Base-by-base conservation (phyloP, 75 land plant species). In the Larix kaempferi region DNA sequence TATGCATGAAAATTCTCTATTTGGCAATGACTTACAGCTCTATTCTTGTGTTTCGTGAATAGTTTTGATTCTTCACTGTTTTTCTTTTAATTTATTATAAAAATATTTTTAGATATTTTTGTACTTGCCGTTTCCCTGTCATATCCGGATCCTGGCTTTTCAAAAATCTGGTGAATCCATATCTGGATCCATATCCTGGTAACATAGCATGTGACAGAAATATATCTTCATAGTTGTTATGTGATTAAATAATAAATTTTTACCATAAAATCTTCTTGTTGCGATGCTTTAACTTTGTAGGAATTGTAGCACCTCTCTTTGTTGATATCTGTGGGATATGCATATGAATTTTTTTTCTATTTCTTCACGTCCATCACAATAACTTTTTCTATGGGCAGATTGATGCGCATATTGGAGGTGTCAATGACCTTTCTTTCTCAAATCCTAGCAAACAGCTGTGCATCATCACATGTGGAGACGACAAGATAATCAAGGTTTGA, bases 381-480 rank as follows among this genome's bases (percentile, higher is more conserved):
- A 39, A 7, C 1, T 19, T 41, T 55, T 56, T 66, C 19, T 44
- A 26, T 79, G 1, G 67, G 14, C 82, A 95, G 98, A 91, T 95
- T 85, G 98, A 95, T 77, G 98, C 98, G 74, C 98, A 95, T 83
- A 85, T 67, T 59, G 98, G 98, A 59, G 91, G 91, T 81, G 98
- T 95, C 59, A 95, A 95, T 79, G 97, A 96, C 79, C 84, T 96
- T 84, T 97, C 99, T 15, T 96, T 96, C 74, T 88, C 95, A 55
- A 86, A 78, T 67, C 99, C 97, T 61, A 94, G 89, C 75, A 94
- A 95, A 74, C 91, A 90, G 69, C 80, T 95, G 16, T 90, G 93
- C 69, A 67, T 96, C 5, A 83, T 96, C 27, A 94, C 99, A n/a
- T 96, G 99, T 82, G 99, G 99, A 23, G 99, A 96, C 75, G 99